phyloP scores from a whole-genome alignment of 768 basidiomycete genomes.

The Leucocoprinus leucothites region DNA sequence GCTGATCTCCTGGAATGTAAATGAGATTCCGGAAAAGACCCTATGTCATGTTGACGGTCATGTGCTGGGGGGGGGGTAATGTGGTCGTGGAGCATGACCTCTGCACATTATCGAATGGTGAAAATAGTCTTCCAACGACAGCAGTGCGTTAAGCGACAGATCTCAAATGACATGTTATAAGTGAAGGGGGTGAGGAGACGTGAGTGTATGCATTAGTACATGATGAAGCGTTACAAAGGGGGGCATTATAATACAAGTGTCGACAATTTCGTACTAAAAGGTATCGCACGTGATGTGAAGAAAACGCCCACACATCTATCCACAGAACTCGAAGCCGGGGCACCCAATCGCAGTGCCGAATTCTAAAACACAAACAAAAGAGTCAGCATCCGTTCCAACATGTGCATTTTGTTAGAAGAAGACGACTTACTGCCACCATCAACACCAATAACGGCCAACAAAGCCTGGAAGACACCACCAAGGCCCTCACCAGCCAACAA shows the following conservation, averaged over 20 bases:
- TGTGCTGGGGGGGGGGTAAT: no score
- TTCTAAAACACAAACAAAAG: conserved; percentile 20
- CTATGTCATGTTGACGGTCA: no score
- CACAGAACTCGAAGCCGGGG: conserved; percentile 50
- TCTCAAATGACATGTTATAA: no score
- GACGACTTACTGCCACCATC: conserved; percentile 41
- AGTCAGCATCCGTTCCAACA: not conserved
- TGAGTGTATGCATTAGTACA: not conserved
- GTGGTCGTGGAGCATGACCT: no score
- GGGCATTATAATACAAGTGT: conserved; percentile 2
- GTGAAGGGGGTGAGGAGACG: no score
- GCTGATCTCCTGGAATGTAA: no score
- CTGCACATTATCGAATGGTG: no score
- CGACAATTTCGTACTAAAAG: no score
- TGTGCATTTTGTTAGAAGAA: not conserved
- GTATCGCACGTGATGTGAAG: no score
- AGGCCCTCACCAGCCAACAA: conserved; percentile 59
- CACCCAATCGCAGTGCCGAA: conserved; percentile 53
- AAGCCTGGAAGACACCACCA: conserved; percentile 56
- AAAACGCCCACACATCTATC: conserved; percentile 24
- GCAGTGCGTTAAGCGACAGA: no score
- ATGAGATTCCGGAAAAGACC: no score
- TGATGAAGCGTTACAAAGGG: not conserved
- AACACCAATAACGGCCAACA: conserved; percentile 50
- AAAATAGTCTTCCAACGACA: no score